Conservation (phyloP, 2,329 filamentous ascomycete genomes). For the Meredithiella fracta region DNA sequence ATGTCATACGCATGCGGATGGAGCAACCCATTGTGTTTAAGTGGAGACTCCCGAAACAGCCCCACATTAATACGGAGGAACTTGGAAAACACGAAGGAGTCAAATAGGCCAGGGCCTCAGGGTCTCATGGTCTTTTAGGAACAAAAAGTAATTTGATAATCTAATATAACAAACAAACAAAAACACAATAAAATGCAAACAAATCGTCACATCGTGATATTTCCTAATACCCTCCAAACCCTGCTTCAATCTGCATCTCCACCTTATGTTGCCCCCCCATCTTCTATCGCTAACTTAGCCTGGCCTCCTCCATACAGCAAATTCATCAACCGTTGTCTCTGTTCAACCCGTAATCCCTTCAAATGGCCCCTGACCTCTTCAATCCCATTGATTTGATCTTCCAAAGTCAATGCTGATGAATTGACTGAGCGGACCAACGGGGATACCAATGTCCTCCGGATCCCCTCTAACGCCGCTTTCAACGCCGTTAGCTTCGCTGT, state of each 20-base stretch:
- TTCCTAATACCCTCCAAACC: not conserved
- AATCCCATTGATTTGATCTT: conserved; percentile 72
- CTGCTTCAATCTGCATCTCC: not conserved
- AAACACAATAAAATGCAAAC: not conserved
- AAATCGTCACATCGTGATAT: not conserved
- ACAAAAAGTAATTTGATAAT: no score
- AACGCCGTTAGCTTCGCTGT: conserved; percentile 69
- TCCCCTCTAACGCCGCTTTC: conserved; percentile 72
- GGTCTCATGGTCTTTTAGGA: no score
- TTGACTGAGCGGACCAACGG: conserved; percentile 61
- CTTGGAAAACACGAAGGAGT: not conserved
- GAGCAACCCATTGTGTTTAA: conserved; percentile 22
- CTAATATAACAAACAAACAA: no score
- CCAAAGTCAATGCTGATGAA: conserved; percentile 41
- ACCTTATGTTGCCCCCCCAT: conserved; percentile 7
- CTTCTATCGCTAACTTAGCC: conserved; percentile 22
- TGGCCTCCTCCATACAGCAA: conserved; percentile 47
- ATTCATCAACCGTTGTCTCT: conserved; percentile 72
- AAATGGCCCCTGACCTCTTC: conserved; percentile 67
- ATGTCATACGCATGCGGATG: conserved; percentile 27
- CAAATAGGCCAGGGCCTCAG: no score
- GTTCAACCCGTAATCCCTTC: conserved; percentile 54
- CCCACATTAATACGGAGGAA: no score
- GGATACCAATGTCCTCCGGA: conserved; percentile 67
- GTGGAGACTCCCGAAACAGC: not conserved